phyloP scores from a whole-genome alignment of 805 yeast genomes.

The Kazachstania taianensis region DNA sequence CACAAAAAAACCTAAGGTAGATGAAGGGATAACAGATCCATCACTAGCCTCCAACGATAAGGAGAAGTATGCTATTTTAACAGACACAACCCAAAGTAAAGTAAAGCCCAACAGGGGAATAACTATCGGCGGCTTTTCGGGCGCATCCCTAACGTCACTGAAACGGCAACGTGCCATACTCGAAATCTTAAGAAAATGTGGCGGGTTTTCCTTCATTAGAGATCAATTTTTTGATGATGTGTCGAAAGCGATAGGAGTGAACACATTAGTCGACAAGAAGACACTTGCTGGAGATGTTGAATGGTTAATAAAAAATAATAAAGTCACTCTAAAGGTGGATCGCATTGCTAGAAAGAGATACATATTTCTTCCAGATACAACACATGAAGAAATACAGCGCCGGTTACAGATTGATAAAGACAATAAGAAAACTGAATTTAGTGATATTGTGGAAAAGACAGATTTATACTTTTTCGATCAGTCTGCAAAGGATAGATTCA shows the following conservation, averaged over 20 bases:
- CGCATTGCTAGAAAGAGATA: constrained; percentile 14
- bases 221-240: constrained; percentile 32
- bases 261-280: constrained; percentile 39
- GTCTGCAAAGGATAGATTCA: constrained; percentile 22
- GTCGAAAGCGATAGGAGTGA: constrained; percentile 34
- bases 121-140: constrained; percentile 29
- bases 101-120: constrained; percentile 2
- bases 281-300: constrained; percentile 41
- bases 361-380: constrained; percentile 17
- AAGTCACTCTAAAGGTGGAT: constrained; percentile 15
- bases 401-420: constrained; percentile 22
- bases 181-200: constrained; percentile 32
- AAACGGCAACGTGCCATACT: constrained; percentile 37
- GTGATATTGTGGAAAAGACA: constrained; percentile 22
- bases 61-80: background rate
- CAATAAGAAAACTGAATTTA: constrained; percentile 15
- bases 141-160: constrained; percentile 34
- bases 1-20: background rate
- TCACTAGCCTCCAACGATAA: background rate
- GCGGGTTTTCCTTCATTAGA: constrained; percentile 40
- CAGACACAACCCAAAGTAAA: background rate
- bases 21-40: background rate
- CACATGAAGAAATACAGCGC: constrained; percentile 11
- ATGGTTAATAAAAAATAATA: constrained; percentile 16
- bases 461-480: constrained; percentile 29